These are phyloP conservation scores for Picochlorum sp. DNA, from an alignment of 139 green algal species.

Conservation along the genomic window DNA sequence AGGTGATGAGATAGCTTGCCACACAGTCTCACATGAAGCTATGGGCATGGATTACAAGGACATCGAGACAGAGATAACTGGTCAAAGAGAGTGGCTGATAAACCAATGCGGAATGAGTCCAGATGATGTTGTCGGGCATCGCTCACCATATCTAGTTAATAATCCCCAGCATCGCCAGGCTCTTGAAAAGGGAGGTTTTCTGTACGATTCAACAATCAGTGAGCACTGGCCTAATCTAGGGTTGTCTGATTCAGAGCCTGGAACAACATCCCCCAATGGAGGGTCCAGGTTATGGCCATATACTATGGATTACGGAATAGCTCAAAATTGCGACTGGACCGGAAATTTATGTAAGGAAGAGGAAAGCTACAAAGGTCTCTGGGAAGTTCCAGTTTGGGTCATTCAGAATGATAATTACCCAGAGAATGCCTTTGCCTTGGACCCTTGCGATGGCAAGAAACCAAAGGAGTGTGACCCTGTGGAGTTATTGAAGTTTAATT, in stretches of 20 bases:
- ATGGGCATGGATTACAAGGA: neutral
- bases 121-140: slow-evolving; percentile 6
- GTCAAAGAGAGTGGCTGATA: neutral
- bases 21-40: neutral
- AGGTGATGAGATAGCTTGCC: slow-evolving; percentile 10
- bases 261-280: neutral
- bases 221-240: neutral
- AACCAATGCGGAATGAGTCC: slow-evolving; percentile 11
- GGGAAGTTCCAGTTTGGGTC: slow-evolving; percentile 11
- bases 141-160: slow-evolving; percentile 9
- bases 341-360: neutral
- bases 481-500: slow-evolving; percentile 13
- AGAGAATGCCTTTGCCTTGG: slow-evolving; percentile 16
- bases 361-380: slow-evolving; percentile 1
- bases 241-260: neutral
- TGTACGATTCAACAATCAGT: slow-evolving; percentile 15
- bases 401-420: slow-evolving; percentile 21
- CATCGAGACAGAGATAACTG: slow-evolving; percentile 3
- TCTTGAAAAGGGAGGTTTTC: slow-evolving; percentile 11
- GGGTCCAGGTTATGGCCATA: slow-evolving; percentile 15
- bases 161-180: slow-evolving; percentile 8
- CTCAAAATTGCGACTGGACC: slow-evolving; percentile 17
- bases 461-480: slow-evolving; percentile 1
- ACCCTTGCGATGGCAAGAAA: slow-evolving; percentile 6
- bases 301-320: slow-evolving; percentile 16